phyloP scores from a whole-genome alignment of 2,329 filamentous ascomycete genomes.

The Colletotrichum simmondsii region DNA sequence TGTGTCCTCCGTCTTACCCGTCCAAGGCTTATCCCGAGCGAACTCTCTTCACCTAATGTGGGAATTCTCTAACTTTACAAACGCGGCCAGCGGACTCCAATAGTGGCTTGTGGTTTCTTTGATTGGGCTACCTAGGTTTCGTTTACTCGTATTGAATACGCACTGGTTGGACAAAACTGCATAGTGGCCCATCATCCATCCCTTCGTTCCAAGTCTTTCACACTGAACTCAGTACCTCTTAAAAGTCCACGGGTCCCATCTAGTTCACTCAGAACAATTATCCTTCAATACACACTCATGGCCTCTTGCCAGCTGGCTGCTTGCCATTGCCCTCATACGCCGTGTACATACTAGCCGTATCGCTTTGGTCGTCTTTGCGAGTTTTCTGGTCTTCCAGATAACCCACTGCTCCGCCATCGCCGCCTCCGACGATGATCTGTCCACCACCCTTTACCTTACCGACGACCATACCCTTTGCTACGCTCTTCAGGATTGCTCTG shows the following conservation, averaged over 20 bases:
- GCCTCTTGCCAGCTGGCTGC: conserved; percentile 38
- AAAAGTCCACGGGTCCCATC: background rate
- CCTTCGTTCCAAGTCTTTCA: background rate
- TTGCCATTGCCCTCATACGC: conserved; percentile 45
- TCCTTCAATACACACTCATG: conserved; percentile 1
- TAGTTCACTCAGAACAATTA: background rate
- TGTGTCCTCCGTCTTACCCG: background rate
- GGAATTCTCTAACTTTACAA: background rate
- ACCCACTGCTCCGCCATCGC: conserved; percentile 50
- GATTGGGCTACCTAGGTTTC: background rate
- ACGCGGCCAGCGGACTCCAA: background rate
- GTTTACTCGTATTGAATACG: background rate
- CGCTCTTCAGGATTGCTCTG: conserved; percentile 89
- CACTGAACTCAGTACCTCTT: background rate
- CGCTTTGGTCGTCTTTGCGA: conserved; percentile 28
- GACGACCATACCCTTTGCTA: conserved; percentile 96
- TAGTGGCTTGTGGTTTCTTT: background rate
- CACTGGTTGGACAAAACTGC: background rate
- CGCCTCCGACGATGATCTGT: conserved; percentile 78
- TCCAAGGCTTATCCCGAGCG: conserved; percentile 6
- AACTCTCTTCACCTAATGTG: background rate
- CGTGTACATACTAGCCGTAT: conserved; percentile 42
- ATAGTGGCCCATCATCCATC: background rate
- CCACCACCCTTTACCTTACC: conserved; percentile 81
- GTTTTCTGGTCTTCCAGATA: conserved; percentile 38